These are phyloP conservation scores for Colletotrichum eremochloae DNA, from an alignment of 2,329 filamentous ascomycete species.

Conservation along the genomic window DNA sequence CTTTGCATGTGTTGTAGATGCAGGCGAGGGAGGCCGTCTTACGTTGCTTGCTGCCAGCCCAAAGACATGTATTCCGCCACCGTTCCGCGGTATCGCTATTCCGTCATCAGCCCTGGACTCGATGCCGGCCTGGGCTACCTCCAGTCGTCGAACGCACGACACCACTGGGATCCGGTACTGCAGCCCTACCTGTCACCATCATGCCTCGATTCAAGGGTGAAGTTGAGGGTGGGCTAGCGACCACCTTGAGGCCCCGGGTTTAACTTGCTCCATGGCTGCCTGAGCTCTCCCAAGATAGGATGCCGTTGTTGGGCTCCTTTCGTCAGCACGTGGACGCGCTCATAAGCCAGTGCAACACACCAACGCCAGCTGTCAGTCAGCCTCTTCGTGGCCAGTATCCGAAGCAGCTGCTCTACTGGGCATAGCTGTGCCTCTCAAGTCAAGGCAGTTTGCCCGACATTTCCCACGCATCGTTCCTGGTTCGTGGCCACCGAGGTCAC, in stretches of 20 bases:
- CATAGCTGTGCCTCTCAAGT: constrained; percentile 3
- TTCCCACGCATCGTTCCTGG: background rate
- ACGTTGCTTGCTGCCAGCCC: constrained; percentile 1
- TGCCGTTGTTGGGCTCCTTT: constrained; percentile 12
- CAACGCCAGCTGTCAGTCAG: constrained; percentile 21
- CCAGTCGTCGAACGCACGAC: constrained; percentile 25
- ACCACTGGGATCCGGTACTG: constrained; percentile 27
- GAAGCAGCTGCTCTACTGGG: background rate
- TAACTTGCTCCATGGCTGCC: constrained; percentile 18
- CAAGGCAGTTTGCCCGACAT: background rate
- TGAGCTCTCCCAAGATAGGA: constrained; percentile 23
- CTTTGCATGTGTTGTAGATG: constrained; percentile 24
- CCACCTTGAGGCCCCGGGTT: background rate
- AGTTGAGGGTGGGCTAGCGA: constrained; percentile 1
- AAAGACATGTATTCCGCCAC: constrained; percentile 1
- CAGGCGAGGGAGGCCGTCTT: background rate
- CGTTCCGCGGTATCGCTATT: background rate
- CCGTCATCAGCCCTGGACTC: constrained; percentile 3
- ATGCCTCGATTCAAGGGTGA: background rate
- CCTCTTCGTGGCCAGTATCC: background rate
- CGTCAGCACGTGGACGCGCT: constrained; percentile 25
- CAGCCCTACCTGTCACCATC: constrained; percentile 35
- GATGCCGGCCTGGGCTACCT: background rate
- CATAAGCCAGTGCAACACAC: constrained; percentile 30
- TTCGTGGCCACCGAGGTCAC: background rate